These are phyloP conservation scores for Plasmodium ovale DNA, from an alignment of 169 alveolate species.

Conservation along the genomic window DNA sequence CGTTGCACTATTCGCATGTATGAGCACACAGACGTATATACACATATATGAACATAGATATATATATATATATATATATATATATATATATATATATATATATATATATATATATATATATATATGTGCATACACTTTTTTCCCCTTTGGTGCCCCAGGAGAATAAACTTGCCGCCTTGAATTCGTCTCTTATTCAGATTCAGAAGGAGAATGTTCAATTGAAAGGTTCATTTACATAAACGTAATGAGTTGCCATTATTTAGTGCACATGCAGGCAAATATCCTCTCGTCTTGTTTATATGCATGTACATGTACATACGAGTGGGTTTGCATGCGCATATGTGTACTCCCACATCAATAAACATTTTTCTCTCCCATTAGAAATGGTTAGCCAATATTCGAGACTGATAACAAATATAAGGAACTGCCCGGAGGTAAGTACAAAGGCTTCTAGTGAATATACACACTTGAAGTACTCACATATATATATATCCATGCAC, in stretches of 20 bases:
- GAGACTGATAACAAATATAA: slow-evolving; percentile 22
- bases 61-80: too few species aligned
- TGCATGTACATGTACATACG: background rate
- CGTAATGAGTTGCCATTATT: background rate
- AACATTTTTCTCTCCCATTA: slow-evolving; percentile 1
- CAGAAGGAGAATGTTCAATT: slow-evolving; percentile 52
- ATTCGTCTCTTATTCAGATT: slow-evolving; percentile 38
- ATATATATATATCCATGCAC: background rate
- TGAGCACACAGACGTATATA: too few species aligned
- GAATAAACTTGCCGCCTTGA: slow-evolving; percentile 26
- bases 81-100: background rate
- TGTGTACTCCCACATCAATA: background rate
- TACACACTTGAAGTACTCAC: background rate
- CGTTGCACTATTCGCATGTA: too few species aligned
- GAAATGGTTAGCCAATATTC: slow-evolving; percentile 41
- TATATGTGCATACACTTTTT: background rate
- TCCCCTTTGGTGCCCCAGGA: slow-evolving; percentile 1
- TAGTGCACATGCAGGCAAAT: background rate
- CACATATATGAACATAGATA: background rate
- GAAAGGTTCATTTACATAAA: slow-evolving; percentile 14
- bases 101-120: background rate
- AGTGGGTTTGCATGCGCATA: background rate
- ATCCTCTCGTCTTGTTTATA: too few species aligned
- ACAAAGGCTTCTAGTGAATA: too few species aligned
- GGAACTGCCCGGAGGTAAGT: slow-evolving; percentile 36